Base-by-base conservation (phyloP, 495 filamentous ascomycete genomes). In the Arthonia radiata region DNA sequence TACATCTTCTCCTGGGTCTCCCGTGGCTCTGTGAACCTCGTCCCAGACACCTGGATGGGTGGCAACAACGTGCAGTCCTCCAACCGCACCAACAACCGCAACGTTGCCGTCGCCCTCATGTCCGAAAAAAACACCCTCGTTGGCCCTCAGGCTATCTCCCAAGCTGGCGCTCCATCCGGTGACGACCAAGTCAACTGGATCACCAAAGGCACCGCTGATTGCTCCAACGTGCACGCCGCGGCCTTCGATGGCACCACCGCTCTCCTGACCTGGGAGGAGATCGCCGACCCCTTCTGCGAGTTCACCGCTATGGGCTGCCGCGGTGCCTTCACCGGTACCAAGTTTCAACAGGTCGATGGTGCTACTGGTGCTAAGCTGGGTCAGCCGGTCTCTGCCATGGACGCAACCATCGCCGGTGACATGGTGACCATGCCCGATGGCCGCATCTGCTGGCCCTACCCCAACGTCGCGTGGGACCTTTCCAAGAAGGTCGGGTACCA, bases 1-100 rank as follows among this genome's bases (percentile, higher is more conserved):
- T 64, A 63, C 30, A 54, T 63, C 41, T 61, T 61, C 27, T 41
- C 55, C 7, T 64, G 59, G 59, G 50, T 54, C 5, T 54, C 54
- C 1, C 53, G 59, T 4, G 57, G 59, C 16, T 54, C 55, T n/a
- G 37, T 55, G 2, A 48, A 61, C 19, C 40, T 63, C 7, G 52
- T 46, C 6, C 36, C 38, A 17, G 53, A 61, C 35, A 37, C 33
- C 11, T 64, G 59, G 58, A 55, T 64, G 46, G 57, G 59, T 2
- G 31, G 18, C 9, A 53, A 52, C 3, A 61, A 57, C 40, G 61
- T 55, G 1, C 37, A 56, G 23, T 47, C 41, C 22, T 28, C 32
- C 14, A 54, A 55, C 19, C 51, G 59, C 10, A 60, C 52, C 29
- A 48, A 53, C 12, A 52, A 50, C 28, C 53, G 56, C 21, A 61